A percentile compares a stretch with the other conserved stretches of the same genome.
Conservation (phyloP, 2,329 filamentous ascomycete species). For the Teratosphaeria destructans region DNA sequence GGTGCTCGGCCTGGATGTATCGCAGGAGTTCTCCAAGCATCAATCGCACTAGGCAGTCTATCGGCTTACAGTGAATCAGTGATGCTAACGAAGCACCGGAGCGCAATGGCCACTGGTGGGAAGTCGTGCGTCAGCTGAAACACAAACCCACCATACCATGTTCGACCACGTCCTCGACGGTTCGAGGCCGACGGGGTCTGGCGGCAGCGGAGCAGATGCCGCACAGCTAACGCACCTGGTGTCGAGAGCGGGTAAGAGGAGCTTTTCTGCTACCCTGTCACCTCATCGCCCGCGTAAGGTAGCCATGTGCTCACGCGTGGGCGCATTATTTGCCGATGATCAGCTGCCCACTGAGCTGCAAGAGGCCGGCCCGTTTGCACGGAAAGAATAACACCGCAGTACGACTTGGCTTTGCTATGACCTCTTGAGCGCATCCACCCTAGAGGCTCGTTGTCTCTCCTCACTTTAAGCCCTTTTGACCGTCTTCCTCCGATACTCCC, state of each 20-base stretch:
- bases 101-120: neutral
- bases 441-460: neutral
- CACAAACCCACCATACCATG: neutral
- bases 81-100: neutral
- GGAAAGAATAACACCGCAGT: neutral
- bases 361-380: neutral
- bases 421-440: neutral
- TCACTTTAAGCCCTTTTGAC: neutral
- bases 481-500: neutral
- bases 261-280: neutral
- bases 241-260: neutral
- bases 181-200: neutral
- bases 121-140: neutral
- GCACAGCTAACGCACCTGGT: neutral
- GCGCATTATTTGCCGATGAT: neutral
- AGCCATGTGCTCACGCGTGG: neutral
- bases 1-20: neutral
- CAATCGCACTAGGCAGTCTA: neutral
- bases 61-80: neutral
- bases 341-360: neutral
- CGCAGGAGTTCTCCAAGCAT: neutral
- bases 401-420: neutral
- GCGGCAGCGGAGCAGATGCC: neutral
- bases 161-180: neutral
- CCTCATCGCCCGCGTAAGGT: neutral